A percentile compares a stretch with the other conserved stretches of the same genome.
Evolutionary conservation across 1,139 yeast species (phyloP).

Genomic region (Hansenula sp.): DNA sequence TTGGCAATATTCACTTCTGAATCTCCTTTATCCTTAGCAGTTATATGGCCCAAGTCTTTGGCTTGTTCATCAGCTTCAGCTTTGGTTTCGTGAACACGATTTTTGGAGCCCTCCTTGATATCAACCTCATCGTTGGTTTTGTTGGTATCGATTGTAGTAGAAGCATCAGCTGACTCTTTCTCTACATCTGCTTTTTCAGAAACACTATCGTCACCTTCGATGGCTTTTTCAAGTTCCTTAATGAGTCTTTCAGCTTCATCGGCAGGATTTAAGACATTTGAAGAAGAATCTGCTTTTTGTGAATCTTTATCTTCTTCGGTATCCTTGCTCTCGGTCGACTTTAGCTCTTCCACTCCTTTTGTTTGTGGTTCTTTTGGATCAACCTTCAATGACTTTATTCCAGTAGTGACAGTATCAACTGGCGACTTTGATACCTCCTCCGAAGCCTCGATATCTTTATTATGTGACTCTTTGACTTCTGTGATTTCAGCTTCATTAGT

Average conservation of each 20-base stretch:
- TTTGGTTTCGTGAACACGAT: not conserved
- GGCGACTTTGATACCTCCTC: too few species aligned
- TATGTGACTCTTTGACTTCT: not conserved
- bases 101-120: too few species aligned
- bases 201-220: slow-evolving; percentile 8
- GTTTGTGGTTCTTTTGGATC: too few species aligned
- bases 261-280: slow-evolving; percentile 4
- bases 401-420: too few species aligned
- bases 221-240: slow-evolving; percentile 11
- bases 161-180: too few species aligned
- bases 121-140: not conserved
- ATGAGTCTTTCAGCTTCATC: slow-evolving; percentile 2
- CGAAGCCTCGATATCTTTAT: too few species aligned
- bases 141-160: not conserved
- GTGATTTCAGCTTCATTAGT: not conserved
- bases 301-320: too few species aligned
- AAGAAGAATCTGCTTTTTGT: too few species aligned
- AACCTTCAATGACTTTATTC: too few species aligned
- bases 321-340: too few species aligned
- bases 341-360: too few species aligned
- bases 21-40: not conserved
- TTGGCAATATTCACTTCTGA: slow-evolving; percentile 1
- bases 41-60: not conserved
- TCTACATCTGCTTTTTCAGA: slow-evolving; percentile 7
- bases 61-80: not conserved